Evolutionary conservation across 345 rosid genomes (phyloP), one percentile per base, ranked within the genome.

Genomic region (Lepidium aucheri): DNA sequence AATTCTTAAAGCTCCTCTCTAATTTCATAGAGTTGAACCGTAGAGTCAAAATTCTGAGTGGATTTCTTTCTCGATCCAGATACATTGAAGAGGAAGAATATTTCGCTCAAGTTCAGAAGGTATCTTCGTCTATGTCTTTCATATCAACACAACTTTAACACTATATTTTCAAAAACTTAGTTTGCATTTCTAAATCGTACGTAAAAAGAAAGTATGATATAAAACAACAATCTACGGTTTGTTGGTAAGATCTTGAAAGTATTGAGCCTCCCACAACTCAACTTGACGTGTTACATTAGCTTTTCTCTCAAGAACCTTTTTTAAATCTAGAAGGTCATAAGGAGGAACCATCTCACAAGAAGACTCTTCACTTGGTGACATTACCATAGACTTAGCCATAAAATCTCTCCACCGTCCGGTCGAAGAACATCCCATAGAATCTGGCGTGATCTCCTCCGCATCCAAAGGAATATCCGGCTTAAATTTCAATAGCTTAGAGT

Each of bases 401-500:
- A 79, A 86, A 14, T 76, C 40, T 70, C 74, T 83, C 77, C 75
- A 61, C 0, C 7, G 63, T 1, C 79, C 91, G 1, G 16, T 36
- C 4, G 68, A 45, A 1, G 60, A 9, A 44, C 91, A 81, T 7
- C 75, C 85, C 85, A 81, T 51, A 36, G 64, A 57, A 39, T 89
- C 86, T 3, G 78, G 34, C 14, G 86, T 82, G 9, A 84, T 40
- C 81, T 87, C 87, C 5, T 50, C 63, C 2, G 77, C 83, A 5
- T 46, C 77, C 4, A 11, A 8, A 4, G 90, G 91, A 56, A 80
- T 50, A 34, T 40, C 8, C 1, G 95, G 91, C 46, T 85, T 81
- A 63, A 82, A 90, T 47, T 53, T 85, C 72, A 85, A 65, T 10
- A 90, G 83, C 71, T 80, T 81, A 1, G 83, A 76, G 40, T 90